These are phyloP conservation scores for Hygrophila difformis DNA, from an alignment of 257 asterid genomes.

Conservation along the genomic window DNA sequence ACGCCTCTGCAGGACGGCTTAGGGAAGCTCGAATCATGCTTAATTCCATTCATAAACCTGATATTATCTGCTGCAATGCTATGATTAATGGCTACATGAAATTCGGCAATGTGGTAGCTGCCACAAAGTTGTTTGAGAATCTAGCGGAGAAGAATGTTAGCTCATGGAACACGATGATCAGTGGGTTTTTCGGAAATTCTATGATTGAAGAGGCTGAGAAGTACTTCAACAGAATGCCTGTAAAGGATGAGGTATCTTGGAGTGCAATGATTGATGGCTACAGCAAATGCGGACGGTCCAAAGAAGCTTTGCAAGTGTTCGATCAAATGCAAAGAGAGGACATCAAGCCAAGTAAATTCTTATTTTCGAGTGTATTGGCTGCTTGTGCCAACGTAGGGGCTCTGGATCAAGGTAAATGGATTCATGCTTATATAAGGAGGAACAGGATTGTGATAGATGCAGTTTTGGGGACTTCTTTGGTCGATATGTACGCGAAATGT, in stretches of 20 bases:
- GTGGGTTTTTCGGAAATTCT: slow-evolving; percentile 26
- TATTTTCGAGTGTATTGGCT: slow-evolving; percentile 27
- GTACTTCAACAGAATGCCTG: slow-evolving; percentile 30
- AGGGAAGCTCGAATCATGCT: slow-evolving; percentile 28
- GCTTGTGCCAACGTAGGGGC: slow-evolving; percentile 41
- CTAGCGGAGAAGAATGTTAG: slow-evolving; percentile 26
- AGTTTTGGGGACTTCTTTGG: slow-evolving; percentile 34
- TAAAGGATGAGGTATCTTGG: slow-evolving; percentile 39
- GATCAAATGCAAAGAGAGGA: slow-evolving; percentile 30
- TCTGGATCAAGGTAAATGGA: slow-evolving; percentile 47
- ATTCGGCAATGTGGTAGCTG: slow-evolving; percentile 21
- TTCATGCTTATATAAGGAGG: slow-evolving; percentile 27
- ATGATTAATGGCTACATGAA: slow-evolving; percentile 46
- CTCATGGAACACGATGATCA: slow-evolving; percentile 41
- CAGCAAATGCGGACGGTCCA: slow-evolving; percentile 15
- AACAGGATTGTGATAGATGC: slow-evolving; percentile 25
- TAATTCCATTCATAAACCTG: slow-evolving; percentile 17
- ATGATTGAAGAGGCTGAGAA: slow-evolving; percentile 29
- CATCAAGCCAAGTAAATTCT: slow-evolving; percentile 17
- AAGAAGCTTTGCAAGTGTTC: slow-evolving; percentile 44
- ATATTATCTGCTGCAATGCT: slow-evolving; percentile 40
- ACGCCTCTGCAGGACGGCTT: slow-evolving; percentile 24
- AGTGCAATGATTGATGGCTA: slow-evolving; percentile 44
- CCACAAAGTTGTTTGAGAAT: slow-evolving; percentile 22
- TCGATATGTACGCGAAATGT: slow-evolving; percentile 49